Base-by-base conservation (phyloP, 2,329 filamentous ascomycete genomes). In the Myriosclerotinia scirpicola region DNA sequence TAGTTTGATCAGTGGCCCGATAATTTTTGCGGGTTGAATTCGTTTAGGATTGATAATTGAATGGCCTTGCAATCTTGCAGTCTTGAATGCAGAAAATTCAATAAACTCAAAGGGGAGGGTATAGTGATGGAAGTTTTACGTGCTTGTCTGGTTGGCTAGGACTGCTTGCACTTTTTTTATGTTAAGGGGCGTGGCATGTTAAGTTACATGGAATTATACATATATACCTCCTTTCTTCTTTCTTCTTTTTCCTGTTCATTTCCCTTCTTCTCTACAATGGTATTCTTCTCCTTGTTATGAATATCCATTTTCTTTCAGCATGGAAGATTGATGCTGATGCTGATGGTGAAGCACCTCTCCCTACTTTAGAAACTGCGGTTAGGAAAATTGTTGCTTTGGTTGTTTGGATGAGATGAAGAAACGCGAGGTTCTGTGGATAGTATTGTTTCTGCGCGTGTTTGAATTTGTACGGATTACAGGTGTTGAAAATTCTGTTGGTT, bases 331-430 rank as follows among this genome's bases (percentile, higher is more conserved):
- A 26, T 26, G 26, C 26, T 26, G 26, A 26, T 26, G 26, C 2
- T 2, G 26, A 91, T 71, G 88, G 90, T 20, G 86, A 87, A 69
- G 86, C 89, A 5, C 77, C 84, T 7, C 81, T 95, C 40, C 40
- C 93, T 0, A 87, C 85, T 1, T 72, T 95, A 5, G 90, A 87
- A 17, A 17, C 66, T 17, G 53, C 58, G 8, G 34, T 62, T 4
- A 34, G 34, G 15, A 34, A 3, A 2, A 1, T 44, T 17, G 42
- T 44, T 17, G 14, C 42, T 3, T 54, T 12, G 30, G 30, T 34
- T 36, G 30, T 15, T n/a, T n/a, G n/a, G n/a, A n/a, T n/a, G n/a
- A n/a, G n/a, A 36, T 36, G 15, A 38, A 36, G 30, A 36, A 36
- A 40, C 53, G 34, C 22, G 17, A 22, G 6, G 20, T 15, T 15